Base-by-base conservation (phyloP, 495 filamentous ascomycete species). In the Trichoderma erinaceum region DNA sequence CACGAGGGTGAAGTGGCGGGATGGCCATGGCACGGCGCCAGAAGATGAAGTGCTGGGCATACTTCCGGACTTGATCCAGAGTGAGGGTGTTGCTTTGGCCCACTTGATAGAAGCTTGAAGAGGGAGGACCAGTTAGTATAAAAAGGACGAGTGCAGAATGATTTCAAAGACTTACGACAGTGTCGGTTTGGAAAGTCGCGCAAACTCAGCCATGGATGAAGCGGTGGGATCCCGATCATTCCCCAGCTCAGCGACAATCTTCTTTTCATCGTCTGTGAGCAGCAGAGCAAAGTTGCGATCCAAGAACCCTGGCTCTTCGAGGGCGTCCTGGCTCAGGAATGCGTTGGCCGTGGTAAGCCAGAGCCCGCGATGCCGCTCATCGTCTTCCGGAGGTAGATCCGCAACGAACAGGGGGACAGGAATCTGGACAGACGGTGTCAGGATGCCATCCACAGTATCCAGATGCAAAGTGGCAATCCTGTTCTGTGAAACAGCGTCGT, bases 1-100 rank as follows among this genome's bases (percentile, higher is more conserved):
- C 92, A 41, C 93, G 82, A 43, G 89, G 89, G 71, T 97, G 92
- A 16, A 98, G 84, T 2, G 95, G 95, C 13, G 92, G 91, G 68
- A 99, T 96, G 38, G 93, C 89, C 46, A 94, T 90, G 44, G 93
- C 95, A 65, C 92, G 88, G 41, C 95, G 86, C 92, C 93, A 97
- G 79, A 94, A 96, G 52, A 98, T 92, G 65, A 99, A 87, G 77
- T 98, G 94, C 61, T 90, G 88, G 13, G 93, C 92, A 64, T 96
- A 87, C 73, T 90, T 85, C 68, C 93, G 90, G 69, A 97, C 89
- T 44, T 95, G 90, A 5, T 84, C 79, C 8, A 95, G 83, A 2
- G 90, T 85, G 44, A 97, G 89, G 10, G 86, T 82, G 56, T 90
- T 88, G 46, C 81, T 83, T 32, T 87, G 85, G 25, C 90, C 90